Evolutionary conservation across 2,329 filamentous ascomycete species (phyloP).

Genomic region (Westerdykella sp.): DNA sequence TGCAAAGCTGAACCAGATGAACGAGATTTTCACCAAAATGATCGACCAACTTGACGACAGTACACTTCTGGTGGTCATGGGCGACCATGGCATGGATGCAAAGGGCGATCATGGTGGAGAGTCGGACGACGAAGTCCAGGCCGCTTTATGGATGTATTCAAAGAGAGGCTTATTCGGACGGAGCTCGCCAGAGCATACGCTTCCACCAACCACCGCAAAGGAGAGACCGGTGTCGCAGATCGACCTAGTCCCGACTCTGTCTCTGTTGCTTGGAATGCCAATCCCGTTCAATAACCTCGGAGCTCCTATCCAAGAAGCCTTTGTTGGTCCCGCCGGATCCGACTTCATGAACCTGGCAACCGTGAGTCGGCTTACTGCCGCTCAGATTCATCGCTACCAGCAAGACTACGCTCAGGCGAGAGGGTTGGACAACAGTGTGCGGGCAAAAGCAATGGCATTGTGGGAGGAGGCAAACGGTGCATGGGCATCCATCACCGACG

Average conservation of each 20-base stretch:
- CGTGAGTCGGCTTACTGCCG: conserved; percentile 70
- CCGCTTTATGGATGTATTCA: conserved; percentile 97
- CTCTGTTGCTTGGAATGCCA: conserved; percentile 80
- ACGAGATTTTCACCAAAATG: conserved; percentile 67
- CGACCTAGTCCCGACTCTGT: conserved; percentile 87
- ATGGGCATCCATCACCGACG: conserved; percentile 31
- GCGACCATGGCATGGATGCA: conserved; percentile 97
- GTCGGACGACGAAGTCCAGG: conserved; percentile 91
- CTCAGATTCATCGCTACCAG: conserved; percentile 87
- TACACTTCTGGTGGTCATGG: conserved; percentile 90
- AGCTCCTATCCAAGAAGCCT: conserved; percentile 88
- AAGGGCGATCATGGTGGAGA: conserved; percentile 99
- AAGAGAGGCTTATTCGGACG: conserved; percentile 80
- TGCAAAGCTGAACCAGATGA: conserved; percentile 86
- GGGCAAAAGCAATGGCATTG: conserved; percentile 50
- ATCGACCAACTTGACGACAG: conserved; percentile 69
- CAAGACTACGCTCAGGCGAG: conserved; percentile 70
- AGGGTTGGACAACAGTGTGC: conserved; percentile 57
- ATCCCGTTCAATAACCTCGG: conserved; percentile 97
- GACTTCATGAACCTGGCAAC: conserved; percentile 71
- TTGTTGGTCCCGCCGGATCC: conserved; percentile 62
- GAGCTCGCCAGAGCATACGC: conserved; percentile 52
- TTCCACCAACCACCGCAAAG: conserved; percentile 66
- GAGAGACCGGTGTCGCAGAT: conserved; percentile 74
- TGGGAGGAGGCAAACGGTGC: conserved; percentile 56